Conservation (phyloP, 345 rosid genomes). For the Clarkia xantiana region DNA sequence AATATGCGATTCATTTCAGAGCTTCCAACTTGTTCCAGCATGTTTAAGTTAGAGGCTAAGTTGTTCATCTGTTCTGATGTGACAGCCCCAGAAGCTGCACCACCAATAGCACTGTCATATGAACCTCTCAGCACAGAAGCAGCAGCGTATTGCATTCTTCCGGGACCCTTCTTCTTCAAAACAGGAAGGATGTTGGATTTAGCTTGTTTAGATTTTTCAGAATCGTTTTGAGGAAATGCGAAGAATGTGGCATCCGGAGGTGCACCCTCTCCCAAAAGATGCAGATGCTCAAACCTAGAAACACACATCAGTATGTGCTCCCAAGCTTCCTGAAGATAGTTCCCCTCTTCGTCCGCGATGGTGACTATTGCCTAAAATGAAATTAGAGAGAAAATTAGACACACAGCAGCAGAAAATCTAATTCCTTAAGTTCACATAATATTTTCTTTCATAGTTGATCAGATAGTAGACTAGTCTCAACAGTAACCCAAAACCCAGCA, state of each 20-base stretch:
- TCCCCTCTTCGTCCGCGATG: conserved; percentile 97
- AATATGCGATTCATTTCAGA: conserved; percentile 93
- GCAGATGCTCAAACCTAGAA: conserved; percentile 96
- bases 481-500: too few relatives aligned
- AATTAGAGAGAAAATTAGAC: conserved; percentile 8
- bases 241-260: conserved; percentile 98
- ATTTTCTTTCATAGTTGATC: too few relatives aligned
- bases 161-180: conserved; percentile 78
- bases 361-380: conserved; percentile 64
- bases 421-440: background rate
- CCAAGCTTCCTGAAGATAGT: conserved; percentile 99
- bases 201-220: conserved; percentile 67
- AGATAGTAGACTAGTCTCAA: too few relatives aligned
- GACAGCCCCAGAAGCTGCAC: conserved; percentile 54
- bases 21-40: conserved; percentile 95
- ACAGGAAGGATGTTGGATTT: conserved; percentile 68
- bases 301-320: conserved; percentile 99
- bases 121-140: conserved; percentile 89
- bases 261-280: conserved; percentile 98
- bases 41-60: conserved; percentile 79
- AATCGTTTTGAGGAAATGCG: conserved; percentile 70
- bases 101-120: conserved; percentile 84
- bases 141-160: conserved; percentile 77
- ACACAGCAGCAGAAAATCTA: conserved; percentile 7
- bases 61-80: conserved; percentile 87